Percentiles rank a stretch among this genome's conserved stretches.
Evolutionary conservation across 1,284 basidiomycete genomes (phyloP).

Genomic region (Fomitopsis schrenkii): DNA sequence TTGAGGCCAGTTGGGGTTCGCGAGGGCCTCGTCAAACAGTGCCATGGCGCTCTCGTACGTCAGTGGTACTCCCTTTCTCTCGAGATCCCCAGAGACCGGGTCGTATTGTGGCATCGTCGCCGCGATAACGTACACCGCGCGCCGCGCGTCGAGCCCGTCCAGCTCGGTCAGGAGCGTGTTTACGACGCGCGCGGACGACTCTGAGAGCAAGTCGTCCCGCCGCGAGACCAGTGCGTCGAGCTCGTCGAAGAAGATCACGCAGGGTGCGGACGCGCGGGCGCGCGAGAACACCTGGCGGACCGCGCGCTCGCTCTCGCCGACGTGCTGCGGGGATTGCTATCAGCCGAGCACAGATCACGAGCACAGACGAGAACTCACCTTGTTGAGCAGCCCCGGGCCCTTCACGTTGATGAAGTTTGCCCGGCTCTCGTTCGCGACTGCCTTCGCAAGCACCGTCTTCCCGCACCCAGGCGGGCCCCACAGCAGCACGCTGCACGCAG

Average conservation of each 20-base stretch:
- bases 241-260: constrained; percentile 95
- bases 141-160: constrained; percentile 89
- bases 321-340: constrained; percentile 65
- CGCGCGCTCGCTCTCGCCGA: constrained; percentile 95
- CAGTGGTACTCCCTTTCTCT: background rate
- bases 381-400: constrained; percentile 94
- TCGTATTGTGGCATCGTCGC: constrained; percentile 52
- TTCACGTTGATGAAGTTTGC: constrained; percentile 99
- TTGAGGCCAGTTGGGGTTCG: background rate
- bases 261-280: constrained; percentile 84
- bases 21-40: background rate
- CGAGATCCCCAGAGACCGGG: too few species aligned
- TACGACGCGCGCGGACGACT: constrained; percentile 95
- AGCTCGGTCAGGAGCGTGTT: constrained; percentile 97
- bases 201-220: constrained; percentile 87
- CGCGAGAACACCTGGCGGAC: constrained; percentile 92
- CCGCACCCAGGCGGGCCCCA: constrained; percentile 99
- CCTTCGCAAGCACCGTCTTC: constrained; percentile 94
- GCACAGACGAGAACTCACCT: constrained; percentile 47
- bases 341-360: background rate
- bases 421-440: constrained; percentile 90
- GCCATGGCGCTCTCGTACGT: background rate
- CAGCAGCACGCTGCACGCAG: constrained; percentile 84
- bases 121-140: constrained; percentile 92
- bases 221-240: constrained; percentile 94